These are phyloP conservation scores for Zygotorulaspora chibaensis DNA, from an alignment of 805 yeast species.

Conservation along the genomic window DNA sequence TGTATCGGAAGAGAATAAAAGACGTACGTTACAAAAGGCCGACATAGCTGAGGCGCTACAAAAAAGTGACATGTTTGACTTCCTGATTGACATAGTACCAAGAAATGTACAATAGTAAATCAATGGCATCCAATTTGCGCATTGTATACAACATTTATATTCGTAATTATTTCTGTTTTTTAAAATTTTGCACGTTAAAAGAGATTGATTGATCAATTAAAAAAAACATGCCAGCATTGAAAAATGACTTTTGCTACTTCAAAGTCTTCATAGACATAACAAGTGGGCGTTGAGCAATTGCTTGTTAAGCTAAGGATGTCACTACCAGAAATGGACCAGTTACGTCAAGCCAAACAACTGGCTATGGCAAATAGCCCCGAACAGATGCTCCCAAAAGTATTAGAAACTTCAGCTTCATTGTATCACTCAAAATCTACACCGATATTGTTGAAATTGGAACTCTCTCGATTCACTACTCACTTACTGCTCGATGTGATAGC, in stretches of 20 bases:
- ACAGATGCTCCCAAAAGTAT: slow-evolving; percentile 30
- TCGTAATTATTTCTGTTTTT: neutral
- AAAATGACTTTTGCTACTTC: neutral
- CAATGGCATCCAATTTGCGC: no score
- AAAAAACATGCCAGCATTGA: neutral
- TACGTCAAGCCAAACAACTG: slow-evolving; percentile 29
- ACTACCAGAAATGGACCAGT: slow-evolving; percentile 24
- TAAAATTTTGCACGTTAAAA: no score
- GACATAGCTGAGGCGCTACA: slow-evolving; percentile 95
- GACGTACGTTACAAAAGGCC: slow-evolving; percentile 88
- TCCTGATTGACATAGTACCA: slow-evolving; percentile 92
- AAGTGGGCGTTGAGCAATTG: neutral
- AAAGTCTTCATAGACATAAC: no score
- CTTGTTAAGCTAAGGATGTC: slow-evolving; percentile 8
- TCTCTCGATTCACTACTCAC: slow-evolving; percentile 24
- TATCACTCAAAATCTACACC: slow-evolving; percentile 13
- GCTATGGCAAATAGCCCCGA: slow-evolving; percentile 32
- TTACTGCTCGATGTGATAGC: slow-evolving; percentile 25
- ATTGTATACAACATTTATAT: no score
- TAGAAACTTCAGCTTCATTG: slow-evolving; percentile 30
- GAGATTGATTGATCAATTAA: no score
- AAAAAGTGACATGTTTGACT: slow-evolving; percentile 95
- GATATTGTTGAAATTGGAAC: slow-evolving; percentile 8
- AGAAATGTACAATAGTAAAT: slow-evolving; percentile 6
- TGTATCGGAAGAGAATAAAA: slow-evolving; percentile 93